Conservation (phyloP, 1,284 basidiomycete genomes). For the Sphaerobolus stellatus region DNA sequence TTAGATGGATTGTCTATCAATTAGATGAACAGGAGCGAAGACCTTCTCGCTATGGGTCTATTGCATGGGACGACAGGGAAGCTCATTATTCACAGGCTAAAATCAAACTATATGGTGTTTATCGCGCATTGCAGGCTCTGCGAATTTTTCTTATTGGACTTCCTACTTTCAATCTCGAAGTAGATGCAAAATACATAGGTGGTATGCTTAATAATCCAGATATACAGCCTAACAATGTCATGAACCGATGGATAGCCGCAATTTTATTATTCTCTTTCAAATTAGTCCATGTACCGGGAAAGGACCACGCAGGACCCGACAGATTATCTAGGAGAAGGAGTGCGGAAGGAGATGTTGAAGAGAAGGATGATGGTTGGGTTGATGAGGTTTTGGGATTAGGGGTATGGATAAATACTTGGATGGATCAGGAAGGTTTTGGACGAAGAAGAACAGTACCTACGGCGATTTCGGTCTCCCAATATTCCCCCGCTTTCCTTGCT, state of each 20-base stretch:
- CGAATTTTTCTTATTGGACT: constrained; percentile 34
- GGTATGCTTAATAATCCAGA: constrained; percentile 35
- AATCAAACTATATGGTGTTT: constrained; percentile 41
- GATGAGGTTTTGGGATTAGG: too few relatives aligned
- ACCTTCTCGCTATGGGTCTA: constrained; percentile 29
- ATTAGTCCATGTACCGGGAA: constrained; percentile 34
- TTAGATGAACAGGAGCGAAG: constrained; percentile 21
- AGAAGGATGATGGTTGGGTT: too few relatives aligned
- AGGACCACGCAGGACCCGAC: constrained; percentile 26
- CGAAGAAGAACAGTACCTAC: too few relatives aligned
- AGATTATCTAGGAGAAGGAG: constrained; percentile 31
- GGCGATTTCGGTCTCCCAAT: too few relatives aligned
- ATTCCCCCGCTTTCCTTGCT: too few relatives aligned
- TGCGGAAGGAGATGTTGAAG: too few relatives aligned
- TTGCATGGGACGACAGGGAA: constrained; percentile 38
- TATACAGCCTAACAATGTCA: constrained; percentile 3
- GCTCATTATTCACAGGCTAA: constrained; percentile 41
- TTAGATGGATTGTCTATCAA: constrained; percentile 35
- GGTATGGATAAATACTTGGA: too few relatives aligned
- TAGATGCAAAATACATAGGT: constrained; percentile 41
- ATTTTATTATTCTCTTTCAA: constrained; percentile 36
- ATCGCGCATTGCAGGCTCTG: constrained; percentile 27
- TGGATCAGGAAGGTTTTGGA: too few relatives aligned
- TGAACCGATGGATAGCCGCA: constrained; percentile 17
- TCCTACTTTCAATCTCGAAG: constrained; percentile 35